Evolutionary conservation across 179 eudicot species (phyloP).

Genomic region (Beta macrorhiza): DNA sequence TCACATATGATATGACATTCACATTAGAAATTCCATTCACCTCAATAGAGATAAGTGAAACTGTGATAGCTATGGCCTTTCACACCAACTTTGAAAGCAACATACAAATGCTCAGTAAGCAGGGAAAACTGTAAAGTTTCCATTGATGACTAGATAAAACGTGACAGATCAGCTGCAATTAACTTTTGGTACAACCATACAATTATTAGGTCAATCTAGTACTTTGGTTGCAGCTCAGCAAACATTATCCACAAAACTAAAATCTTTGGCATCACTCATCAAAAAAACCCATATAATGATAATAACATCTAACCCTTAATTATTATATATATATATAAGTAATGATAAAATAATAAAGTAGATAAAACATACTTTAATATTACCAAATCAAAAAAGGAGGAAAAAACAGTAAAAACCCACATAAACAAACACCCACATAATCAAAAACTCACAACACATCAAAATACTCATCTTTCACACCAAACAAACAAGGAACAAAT

Average conservation of each 20-base stretch:
- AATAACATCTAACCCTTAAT: slow-evolving; percentile 8
- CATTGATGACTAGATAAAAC: neutral
- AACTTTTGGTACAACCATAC: neutral
- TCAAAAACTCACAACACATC: neutral
- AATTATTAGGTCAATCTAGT: slow-evolving; percentile 5
- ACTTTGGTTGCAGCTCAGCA: slow-evolving; percentile 11
- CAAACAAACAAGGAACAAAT: slow-evolving; percentile 11
- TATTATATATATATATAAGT: neutral
- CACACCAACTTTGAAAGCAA: slow-evolving; percentile 10
- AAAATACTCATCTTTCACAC: neutral
- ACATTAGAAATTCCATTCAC: neutral
- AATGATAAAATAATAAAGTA: neutral
- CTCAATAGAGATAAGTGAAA: neutral
- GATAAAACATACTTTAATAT: neutral
- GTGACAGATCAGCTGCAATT: neutral
- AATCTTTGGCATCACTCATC: slow-evolving; percentile 14
- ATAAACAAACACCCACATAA: neutral
- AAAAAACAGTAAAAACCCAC: slow-evolving; percentile 6
- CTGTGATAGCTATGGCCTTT: neutral
- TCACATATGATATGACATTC: neutral
- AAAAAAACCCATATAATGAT: slow-evolving; percentile 3
- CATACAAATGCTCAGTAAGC: neutral
- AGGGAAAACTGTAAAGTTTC: neutral
- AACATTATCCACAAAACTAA: slow-evolving; percentile 8
- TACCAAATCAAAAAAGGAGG: neutral